Base-by-base conservation (phyloP, 2,329 filamentous ascomycete genomes). In the Aspergillus chevalieri region DNA sequence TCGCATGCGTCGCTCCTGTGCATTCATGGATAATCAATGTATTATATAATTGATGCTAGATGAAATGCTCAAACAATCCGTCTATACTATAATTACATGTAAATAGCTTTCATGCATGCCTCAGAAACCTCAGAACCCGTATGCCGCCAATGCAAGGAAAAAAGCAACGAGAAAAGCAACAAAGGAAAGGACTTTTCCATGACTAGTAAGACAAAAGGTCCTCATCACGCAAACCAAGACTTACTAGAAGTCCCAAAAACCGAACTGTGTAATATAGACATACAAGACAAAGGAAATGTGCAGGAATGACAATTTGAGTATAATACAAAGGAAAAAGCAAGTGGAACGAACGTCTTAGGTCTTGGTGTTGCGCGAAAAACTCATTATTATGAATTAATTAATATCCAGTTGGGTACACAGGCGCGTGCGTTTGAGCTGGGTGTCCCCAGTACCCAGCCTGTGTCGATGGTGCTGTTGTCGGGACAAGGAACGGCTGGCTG, bases 401-500 rank as follows among this genome's bases (percentile, higher is more conserved):
- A 9, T 43, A 43, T 28, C 42, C 42, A 28, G 14, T 24, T 1
- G 21, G 10, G 26, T 43, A 43, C n/a, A 26, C 22, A 43, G 24
- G 42, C 12, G 21, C 22, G 6, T 26, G 42, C 19, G 42, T 5
- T 3, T 14, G 42, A 28, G 24, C 21, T 7, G 42, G 21, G 19
- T 43, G 42, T 15, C 21, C 24, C 42, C 42, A 43, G 22, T 43
- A 43, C n/a, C 42, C 42, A 14, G 39, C 3, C 21, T 43, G n/a
- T 4, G 36, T 39, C 3, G 36, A 19, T 3, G n/a, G 42, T 4
- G 22, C 21, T 2, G 42, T 24, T 14, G 42, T 14, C 22, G 42
- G 42, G 21, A 43, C 42, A 12, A 43, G 42, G 42, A 43, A 28
- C 19, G 58, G 56, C 39, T 58, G 51, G 9, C 52, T 47, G 47